A percentile compares a stretch with the other conserved stretches of the same genome.
Evolutionary conservation across 768 basidiomycete genomes (phyloP).

Genomic region (Xerocomus spinulosus): DNA sequence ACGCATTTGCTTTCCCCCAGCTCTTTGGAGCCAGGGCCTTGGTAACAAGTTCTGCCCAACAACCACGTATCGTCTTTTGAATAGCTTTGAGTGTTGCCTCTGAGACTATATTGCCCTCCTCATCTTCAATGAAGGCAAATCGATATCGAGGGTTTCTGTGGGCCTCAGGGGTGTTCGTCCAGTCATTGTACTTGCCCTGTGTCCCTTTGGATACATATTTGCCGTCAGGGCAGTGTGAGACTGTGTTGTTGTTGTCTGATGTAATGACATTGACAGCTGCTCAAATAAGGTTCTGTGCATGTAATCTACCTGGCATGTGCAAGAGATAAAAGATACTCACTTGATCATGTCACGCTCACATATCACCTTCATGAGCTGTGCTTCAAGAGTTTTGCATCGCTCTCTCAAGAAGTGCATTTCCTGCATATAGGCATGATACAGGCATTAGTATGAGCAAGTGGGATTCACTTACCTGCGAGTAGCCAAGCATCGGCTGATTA

Average conservation of each 20-base stretch:
- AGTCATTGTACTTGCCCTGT: not conserved
- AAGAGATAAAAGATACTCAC: too few relatives aligned
- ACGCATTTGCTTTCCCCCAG: slow-evolving; percentile 3
- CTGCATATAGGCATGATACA: too few relatives aligned
- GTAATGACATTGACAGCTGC: not conserved
- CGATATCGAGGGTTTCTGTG: not conserved
- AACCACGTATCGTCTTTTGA: not conserved
- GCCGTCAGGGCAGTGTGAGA: not conserved
- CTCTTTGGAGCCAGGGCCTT: not conserved
- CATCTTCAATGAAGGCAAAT: not conserved
- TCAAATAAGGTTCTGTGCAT: not conserved
- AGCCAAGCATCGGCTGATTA: too few relatives aligned
- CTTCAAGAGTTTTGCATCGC: not conserved
- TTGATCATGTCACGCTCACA: not conserved
- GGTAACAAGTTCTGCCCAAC: not conserved
- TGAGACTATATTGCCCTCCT: not conserved
- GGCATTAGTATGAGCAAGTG: too few relatives aligned
- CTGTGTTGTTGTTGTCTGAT: too few relatives aligned
- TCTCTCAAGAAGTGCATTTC: not conserved
- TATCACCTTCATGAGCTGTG: not conserved
- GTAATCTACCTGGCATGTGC: not conserved
- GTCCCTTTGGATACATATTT: not conserved
- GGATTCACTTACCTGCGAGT: too few relatives aligned
- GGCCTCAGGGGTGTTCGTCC: not conserved
- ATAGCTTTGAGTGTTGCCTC: not conserved